Conservation (phyloP, 192 early-diverging fungal species). For the Funneliformis mosseae region DNA sequence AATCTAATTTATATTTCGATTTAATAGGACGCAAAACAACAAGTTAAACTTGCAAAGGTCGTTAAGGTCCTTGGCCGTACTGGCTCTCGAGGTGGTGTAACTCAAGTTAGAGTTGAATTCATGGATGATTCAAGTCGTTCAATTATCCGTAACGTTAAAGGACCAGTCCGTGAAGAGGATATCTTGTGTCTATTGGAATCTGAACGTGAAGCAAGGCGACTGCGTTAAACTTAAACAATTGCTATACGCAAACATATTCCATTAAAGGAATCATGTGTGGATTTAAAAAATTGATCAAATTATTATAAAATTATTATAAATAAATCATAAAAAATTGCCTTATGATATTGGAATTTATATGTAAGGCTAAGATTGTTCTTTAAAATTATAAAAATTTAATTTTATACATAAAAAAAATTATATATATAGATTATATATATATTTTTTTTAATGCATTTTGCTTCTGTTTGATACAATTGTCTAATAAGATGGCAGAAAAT, state of each 20-base stretch:
- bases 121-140: conserved; percentile 94
- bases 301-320: too few relatives aligned
- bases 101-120: conserved; percentile 99
- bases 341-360: too few relatives aligned
- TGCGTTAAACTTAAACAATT: conserved; percentile 70
- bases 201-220: conserved; percentile 99
- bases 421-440: too few relatives aligned
- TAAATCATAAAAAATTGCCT: too few relatives aligned
- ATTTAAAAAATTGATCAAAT: too few relatives aligned
- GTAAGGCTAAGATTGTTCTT: too few relatives aligned
- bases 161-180: conserved; percentile 97
- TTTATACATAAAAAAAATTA: too few relatives aligned
- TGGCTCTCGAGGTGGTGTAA: conserved; percentile 99
- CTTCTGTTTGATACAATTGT: neutral
- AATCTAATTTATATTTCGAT: too few relatives aligned
- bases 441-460: neutral
- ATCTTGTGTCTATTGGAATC: conserved; percentile 97
- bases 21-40: conserved; percentile 31
- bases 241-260: too few relatives aligned
- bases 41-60: conserved; percentile 91
- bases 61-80: conserved; percentile 98
- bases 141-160: conserved; percentile 99
- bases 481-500: neutral
- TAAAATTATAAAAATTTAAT: too few relatives aligned
- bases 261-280: too few relatives aligned